Evolutionary conservation across 345 rosid species (phyloP).

Genomic region (Sisymbrium irio): DNA sequence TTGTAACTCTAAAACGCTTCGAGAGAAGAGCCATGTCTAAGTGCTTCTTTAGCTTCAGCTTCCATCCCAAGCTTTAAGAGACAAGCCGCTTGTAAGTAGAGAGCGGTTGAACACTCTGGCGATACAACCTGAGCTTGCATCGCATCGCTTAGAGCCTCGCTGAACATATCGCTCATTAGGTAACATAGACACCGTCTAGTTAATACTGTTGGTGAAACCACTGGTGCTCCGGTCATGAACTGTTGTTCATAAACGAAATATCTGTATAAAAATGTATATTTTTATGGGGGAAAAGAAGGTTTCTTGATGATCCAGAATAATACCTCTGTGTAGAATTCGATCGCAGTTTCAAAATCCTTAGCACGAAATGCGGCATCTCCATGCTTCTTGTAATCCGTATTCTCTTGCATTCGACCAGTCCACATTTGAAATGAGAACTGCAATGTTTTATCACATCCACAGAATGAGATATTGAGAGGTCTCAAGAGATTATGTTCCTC

Average conservation of each 20-base stretch:
- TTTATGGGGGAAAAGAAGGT: too few species aligned
- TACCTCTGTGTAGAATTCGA: constrained; percentile 79
- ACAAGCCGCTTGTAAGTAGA: constrained; percentile 85
- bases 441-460: not conserved
- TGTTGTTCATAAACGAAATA: constrained; percentile 26
- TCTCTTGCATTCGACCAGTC: constrained; percentile 95
- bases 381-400: constrained; percentile 78
- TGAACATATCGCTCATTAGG: constrained; percentile 67
- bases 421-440: constrained; percentile 98
- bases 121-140: constrained; percentile 83
- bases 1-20: constrained; percentile 52
- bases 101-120: constrained; percentile 79
- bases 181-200: constrained; percentile 85
- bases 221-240: constrained; percentile 89
- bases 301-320: constrained; percentile 8
- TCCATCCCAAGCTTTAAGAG: constrained; percentile 87
- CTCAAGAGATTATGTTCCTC: not conserved
- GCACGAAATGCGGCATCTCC: constrained; percentile 92
- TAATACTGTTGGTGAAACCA: constrained; percentile 84
- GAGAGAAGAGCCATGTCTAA: constrained; percentile 67
- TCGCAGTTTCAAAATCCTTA: constrained; percentile 72
- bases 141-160: constrained; percentile 85
- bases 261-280: not conserved
- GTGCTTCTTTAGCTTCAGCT: constrained; percentile 79
- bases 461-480: not conserved